phyloP scores from a whole-genome alignment of 192 early-diverging fungal genomes.

The Gorgonomyces haynaldii region DNA sequence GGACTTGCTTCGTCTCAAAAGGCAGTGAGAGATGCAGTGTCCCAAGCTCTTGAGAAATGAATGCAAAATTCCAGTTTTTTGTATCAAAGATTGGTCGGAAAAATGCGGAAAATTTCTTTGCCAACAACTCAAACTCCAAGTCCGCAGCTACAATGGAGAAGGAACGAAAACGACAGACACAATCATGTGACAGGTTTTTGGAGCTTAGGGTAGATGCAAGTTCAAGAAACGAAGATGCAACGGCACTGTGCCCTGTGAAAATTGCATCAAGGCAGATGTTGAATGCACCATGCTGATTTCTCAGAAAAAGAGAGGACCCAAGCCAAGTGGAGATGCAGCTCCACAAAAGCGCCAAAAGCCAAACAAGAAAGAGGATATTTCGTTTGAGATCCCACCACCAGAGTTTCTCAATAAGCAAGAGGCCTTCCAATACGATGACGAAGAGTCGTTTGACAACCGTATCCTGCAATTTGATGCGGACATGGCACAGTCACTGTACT shows the following conservation, averaged over 20 bases:
- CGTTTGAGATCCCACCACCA: neutral
- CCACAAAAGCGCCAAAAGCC: neutral
- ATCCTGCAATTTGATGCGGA: neutral
- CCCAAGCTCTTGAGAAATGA: too few relatives aligned
- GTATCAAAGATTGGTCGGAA: neutral
- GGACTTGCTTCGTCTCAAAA: too few relatives aligned
- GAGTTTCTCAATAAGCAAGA: neutral
- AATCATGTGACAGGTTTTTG: constrained; percentile 23
- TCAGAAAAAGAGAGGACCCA: constrained; percentile 35
- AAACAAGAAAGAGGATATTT: constrained; percentile 1
- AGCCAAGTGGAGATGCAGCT: constrained; percentile 6
- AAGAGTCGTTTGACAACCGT: neutral
- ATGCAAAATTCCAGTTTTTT: too few relatives aligned
- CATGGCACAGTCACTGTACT: constrained; percentile 1
- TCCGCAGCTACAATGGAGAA: neutral
- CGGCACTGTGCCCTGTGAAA: constrained; percentile 21
- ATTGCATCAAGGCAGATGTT: constrained; percentile 22
- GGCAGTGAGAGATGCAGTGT: too few relatives aligned
- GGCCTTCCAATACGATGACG: neutral
- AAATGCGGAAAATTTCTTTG: neutral
- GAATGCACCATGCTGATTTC: constrained; percentile 31
- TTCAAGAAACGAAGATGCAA: constrained; percentile 30
- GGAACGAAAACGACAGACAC: constrained; percentile 25
- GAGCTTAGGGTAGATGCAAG: constrained; percentile 11
- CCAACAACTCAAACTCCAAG: neutral